Base-by-base conservation (phyloP, 1,284 basidiomycete species). In the Puccinia brachypodii region DNA sequence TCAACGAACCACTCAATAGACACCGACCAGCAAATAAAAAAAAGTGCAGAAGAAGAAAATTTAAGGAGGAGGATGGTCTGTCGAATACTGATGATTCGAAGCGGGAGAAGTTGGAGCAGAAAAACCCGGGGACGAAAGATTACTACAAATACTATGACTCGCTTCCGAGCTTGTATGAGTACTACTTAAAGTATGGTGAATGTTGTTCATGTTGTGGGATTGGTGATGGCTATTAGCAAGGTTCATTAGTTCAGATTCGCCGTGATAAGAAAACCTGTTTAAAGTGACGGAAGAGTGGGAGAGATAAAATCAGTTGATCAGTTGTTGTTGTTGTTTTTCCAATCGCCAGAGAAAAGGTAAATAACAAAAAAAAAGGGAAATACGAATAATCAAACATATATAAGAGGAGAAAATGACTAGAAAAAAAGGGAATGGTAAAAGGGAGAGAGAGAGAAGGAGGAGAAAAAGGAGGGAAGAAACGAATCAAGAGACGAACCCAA, bases 401-500 rank as follows among this genome's bases (percentile, higher is more conserved):
- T 60, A 60, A 16, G 25, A 16, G 28, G 8, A 60, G 8, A 47
- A 47, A 42, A 28, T 16, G 16, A 68, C 2, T 40, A 68, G 36
- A 40, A 68, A 68, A 36, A 4, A 42, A n/a, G 40, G 42, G 40
- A 47, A 71, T 25, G 28, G 40, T 47, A 40, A 71, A 25, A 47
- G 19, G 22, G 64, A 66, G 19, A 28, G 8, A 50, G n/a, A 28
- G n/a, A n/a, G n/a, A 11, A 2, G 1, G 62, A 40, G 19, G n/a
- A 16, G 19, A 64, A 38, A 64, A 16, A 2, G 16, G 36, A 58
- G 56, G 40, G 58, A 64, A 47, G n/a, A n/a, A n/a, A n/a, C n/a
- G n/a, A n/a, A n/a, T n/a, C n/a, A n/a, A n/a, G n/a, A 44, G 7
- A 68, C 60, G 19, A 2, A 81, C 79, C 79, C 79, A 40, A 71